phyloP scores from a whole-genome alignment of 192 early-diverging fungal genomes.

The Dissophora globulifera region DNA sequence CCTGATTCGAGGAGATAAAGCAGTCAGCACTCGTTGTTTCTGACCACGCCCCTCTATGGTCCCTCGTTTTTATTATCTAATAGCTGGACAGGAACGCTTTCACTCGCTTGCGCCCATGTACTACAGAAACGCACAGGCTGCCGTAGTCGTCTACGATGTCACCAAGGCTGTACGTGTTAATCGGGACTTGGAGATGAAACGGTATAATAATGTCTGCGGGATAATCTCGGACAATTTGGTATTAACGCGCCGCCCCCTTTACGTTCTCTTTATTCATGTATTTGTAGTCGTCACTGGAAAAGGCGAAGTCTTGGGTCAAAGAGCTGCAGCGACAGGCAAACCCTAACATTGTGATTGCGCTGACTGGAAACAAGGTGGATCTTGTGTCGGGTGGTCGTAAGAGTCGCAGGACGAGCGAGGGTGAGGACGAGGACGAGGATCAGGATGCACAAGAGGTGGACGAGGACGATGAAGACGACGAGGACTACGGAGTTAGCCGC shows the following conservation, averaged over 20 bases:
- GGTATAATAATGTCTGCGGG: no score
- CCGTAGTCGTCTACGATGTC: conserved; percentile 96
- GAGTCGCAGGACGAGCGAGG: conserved; percentile 6
- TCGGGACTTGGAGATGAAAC: no score
- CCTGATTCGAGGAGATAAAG: no score
- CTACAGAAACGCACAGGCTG: conserved; percentile 97
- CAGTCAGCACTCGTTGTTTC: not conserved
- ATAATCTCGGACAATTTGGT: no score
- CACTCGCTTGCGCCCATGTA: conserved; percentile 98
- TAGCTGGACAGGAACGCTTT: conserved; percentile 97
- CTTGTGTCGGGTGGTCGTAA: conserved; percentile 58
- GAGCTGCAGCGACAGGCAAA: conserved; percentile 96
- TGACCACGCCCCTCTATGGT: not conserved
- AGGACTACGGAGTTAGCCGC: conserved; percentile 58
- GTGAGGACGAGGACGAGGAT: conserved; percentile 47
- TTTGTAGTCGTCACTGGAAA: conserved; percentile 81
- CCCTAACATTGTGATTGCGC: conserved; percentile 94
- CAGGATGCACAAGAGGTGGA: conserved; percentile 52
- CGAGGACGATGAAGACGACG: conserved; percentile 54
- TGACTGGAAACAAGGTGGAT: conserved; percentile 98
- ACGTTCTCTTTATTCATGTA: no score
- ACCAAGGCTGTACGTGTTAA: conserved; percentile 71
- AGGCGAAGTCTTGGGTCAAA: conserved; percentile 95
- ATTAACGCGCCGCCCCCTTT: no score
- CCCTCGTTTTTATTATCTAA: not conserved